A percentile compares a stretch with the other conserved stretches of the same genome.
Evolutionary conservation across 2,329 filamentous ascomycete species (phyloP).

Genomic region (Zymoseptoria passerinii): DNA sequence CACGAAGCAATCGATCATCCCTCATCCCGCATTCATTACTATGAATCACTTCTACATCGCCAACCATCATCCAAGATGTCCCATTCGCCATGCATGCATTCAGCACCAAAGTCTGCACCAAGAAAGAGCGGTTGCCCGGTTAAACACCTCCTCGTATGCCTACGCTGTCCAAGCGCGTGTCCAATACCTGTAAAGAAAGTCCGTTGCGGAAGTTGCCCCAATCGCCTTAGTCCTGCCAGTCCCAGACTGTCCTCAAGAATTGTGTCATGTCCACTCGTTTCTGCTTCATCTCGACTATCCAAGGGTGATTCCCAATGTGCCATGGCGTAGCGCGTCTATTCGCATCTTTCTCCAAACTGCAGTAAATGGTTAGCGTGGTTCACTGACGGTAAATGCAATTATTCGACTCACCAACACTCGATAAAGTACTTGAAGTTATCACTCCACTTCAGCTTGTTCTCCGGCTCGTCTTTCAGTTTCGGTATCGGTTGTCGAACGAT

Average conservation of each 20-base stretch:
- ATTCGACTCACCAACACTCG: conserved; percentile 79
- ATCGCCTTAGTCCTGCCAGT: conserved; percentile 65
- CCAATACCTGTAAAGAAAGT: not conserved
- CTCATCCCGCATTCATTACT: not conserved
- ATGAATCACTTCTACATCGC: not conserved
- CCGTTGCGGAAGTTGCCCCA: not conserved
- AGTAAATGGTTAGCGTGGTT: conserved; percentile 20
- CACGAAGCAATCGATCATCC: not conserved
- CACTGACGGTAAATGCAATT: not conserved
- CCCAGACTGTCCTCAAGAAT: conserved; percentile 92
- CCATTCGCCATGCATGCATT: not conserved
- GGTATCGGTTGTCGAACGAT: conserved; percentile 95
- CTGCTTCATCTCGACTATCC: conserved; percentile 92
- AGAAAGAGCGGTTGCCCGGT: not conserved
- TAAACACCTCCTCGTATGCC: not conserved
- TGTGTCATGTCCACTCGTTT: conserved; percentile 97
- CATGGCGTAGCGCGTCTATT: conserved; percentile 82
- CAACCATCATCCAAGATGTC: not conserved
- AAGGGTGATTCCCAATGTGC: conserved; percentile 98
- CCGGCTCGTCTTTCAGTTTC: conserved; percentile 78
- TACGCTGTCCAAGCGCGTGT: not conserved
- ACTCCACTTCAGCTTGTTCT: conserved; percentile 81
- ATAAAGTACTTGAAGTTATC: conserved; percentile 99
- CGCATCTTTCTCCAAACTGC: conserved; percentile 87
- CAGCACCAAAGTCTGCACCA: not conserved